Evolutionary conservation across 2,329 filamentous ascomycete genomes (phyloP), one percentile per base, ranked within the genome.

Genomic region (Thielaviopsis euricoi): DNA sequence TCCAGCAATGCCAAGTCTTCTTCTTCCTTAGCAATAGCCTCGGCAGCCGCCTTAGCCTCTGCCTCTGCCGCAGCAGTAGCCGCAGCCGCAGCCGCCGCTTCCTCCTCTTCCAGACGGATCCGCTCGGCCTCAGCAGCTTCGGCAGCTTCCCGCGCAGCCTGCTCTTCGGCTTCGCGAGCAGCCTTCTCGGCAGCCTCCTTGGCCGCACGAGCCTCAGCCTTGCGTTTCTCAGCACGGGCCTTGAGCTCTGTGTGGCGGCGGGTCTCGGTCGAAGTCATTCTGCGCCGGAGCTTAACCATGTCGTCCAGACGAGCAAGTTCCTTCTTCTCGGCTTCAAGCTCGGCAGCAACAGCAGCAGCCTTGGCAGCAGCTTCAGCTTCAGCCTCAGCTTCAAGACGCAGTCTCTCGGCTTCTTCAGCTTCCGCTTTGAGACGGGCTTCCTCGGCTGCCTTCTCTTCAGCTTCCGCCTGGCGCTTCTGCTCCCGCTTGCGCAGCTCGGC

Each of bases 141-240:
- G 3, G 48, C 48, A 17, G 63, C 66, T 56, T 68, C 66, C 17
- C 62, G 65, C 22, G 66, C 68, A 26, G 62, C 64, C 55, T 65
- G 63, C 53, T 69, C 66, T 57, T 70, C 67, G 3, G 64, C 65
- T 1, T 66, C 62, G 37, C 61, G 59, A 15, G 61, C 48, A 52
- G 58, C 63, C 33, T 63, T 53, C 48, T 68, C 66, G 57, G 71
- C 69, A 10, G 67, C 66, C 51, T 69, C 65, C 21, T 64, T 64
- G 17, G 59, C 65, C 21, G 64, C 66, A n/a, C 64, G 62, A 26
- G 67, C 66, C 22, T 67, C 64, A n/a, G 65, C 67, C 53, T 68
- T 56, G 10, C 62, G 65, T n/a, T 64, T 65, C 52, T 62, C 56
- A 19, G 52, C 52, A 12, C 51, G 53, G 12, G 53, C 59, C 26